Base-by-base conservation (phyloP, 176 grass and related monocot species). In the Saccharum spontaneum region DNA sequence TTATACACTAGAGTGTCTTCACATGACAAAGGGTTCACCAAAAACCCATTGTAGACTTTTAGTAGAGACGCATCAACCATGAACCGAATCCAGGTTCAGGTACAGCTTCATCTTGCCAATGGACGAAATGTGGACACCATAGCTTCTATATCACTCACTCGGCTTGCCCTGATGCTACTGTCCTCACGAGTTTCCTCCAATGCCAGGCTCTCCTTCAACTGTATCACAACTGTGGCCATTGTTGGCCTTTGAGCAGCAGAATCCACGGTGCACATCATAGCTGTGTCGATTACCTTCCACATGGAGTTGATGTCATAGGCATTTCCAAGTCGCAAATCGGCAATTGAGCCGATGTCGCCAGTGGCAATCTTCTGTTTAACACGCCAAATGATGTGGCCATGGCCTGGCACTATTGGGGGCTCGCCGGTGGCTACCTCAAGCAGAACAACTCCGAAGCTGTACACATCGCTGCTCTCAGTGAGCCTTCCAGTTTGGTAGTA, bases 401-500 rank as follows among this genome's bases (percentile, higher is more conserved):
- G 24, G 62, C 63, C 63, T 7, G 45, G 31, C 31, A 71, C 31
- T 7, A 80, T 60, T 3, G 84, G 75, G 20, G 75, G 18, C 75
- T 71, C 63, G n/a, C 84, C 75, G 0, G 84, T 80, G 31, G 28
- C 55, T 18, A 80, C 16, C 84, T 86, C 84, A 8, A 86, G 20
- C 10, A 86, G 20, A 78, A 86, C 75, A 45, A 86, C 62, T 23
- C 89, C 89, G 23, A 91, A 91, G 61, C 89, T 81, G 60, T 43
- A 91, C 14, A 91, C 75, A 60, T 91, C 89, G 5, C 86, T 81
- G 8, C 66, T 85, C 44, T 54, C 63, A 4, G 65, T 81, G 31
- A 91, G 44, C 2, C 41, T 80, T 10, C 69, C 76, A 10, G 75
- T 84, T 8, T 1, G 8, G 6, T 37, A 80, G 59, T 61, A 88